A percentile compares a stretch with the other conserved stretches of the same genome.
These are phyloP conservation scores for Rhodotorula sp. DNA, from an alignment of 1,284 basidiomycete genomes.

Conservation along the genomic window DNA sequence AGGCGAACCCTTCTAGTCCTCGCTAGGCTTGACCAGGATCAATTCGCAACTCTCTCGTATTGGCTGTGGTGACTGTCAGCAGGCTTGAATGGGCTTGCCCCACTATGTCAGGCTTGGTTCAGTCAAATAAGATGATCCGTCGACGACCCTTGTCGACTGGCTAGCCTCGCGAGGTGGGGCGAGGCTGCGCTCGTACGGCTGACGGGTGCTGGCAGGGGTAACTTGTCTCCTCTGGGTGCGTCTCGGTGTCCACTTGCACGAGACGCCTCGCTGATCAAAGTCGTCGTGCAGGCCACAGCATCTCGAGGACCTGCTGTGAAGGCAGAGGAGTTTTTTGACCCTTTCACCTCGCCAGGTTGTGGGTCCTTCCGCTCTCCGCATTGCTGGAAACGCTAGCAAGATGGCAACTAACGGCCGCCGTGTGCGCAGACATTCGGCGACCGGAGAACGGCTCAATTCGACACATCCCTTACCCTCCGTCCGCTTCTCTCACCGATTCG, in stretches of 20 bases:
- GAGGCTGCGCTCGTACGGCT: background rate
- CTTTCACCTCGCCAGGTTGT: background rate
- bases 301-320: background rate
- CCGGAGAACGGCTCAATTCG: background rate
- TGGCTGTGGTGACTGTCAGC: too few relatives aligned
- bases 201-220: background rate
- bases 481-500: background rate
- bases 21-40: background rate
- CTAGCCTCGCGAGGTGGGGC: too few relatives aligned
- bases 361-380: background rate
- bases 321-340: background rate
- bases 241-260: too few relatives aligned
- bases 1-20: background rate
- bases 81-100: too few relatives aligned
- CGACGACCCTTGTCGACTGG: too few relatives aligned
- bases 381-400: too few relatives aligned
- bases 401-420: too few relatives aligned
- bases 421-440: background rate
- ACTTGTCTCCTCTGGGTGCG: background rate
- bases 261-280: background rate
- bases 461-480: background rate
- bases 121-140: too few relatives aligned
- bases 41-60: background rate
- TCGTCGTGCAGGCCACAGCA: too few relatives aligned
- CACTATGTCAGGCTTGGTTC: too few relatives aligned